Evolutionary conservation across 179 eudicot genomes (phyloP), one percentile per base, ranked within the genome.

Genomic region (Camellia oleifera): DNA sequence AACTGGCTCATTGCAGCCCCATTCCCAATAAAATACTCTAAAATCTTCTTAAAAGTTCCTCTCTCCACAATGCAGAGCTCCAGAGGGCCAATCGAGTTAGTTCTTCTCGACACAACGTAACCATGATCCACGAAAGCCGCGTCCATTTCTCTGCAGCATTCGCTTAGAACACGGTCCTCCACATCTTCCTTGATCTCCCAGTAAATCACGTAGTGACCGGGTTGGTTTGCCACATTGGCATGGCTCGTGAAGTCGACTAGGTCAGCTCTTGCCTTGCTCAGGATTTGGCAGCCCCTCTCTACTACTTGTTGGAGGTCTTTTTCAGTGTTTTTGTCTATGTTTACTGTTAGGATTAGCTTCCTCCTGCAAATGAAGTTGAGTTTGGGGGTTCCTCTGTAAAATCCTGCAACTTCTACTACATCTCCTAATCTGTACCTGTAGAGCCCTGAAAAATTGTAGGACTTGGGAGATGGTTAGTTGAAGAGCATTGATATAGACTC

Each of bases 321-420:
- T 65, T 92, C 97, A 0, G 97, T 92, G 81, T 90, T 92, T 80
- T 91, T 92, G 88, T 92, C 97, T 2, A 92, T 92, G 85, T 92
- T 92, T 42, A 92, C 84, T 0, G 95, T 90, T 60, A 92, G 73
- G 23, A 92, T 90, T 32, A 92, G 88, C 77, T 91, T 92, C 70
- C 97, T 85, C 78, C 97, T 80, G 82, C 92, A 91, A 76, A 92
- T 58, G 73, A 92, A 92, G 87, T 82, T 88, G 23, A 92, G 83
- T 62, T 90, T 92, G 7, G 97, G 97, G 54, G 91, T 90, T 13
- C 82, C 86, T 42, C 84, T 80, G 83, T 85, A 80, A 74, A 88
- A 92, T 14, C 90, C 92, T 8, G 93, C 81, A 13, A 91, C 97
- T 64, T 92, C 91, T 26, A 92, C 97, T 58, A 91, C 91, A 69